Evolutionary conservation across 176 grass and related monocot genomes (phyloP), one percentile per base, ranked within the genome.

Genomic region (bread wheat (Triticum aestivum)): DNA sequence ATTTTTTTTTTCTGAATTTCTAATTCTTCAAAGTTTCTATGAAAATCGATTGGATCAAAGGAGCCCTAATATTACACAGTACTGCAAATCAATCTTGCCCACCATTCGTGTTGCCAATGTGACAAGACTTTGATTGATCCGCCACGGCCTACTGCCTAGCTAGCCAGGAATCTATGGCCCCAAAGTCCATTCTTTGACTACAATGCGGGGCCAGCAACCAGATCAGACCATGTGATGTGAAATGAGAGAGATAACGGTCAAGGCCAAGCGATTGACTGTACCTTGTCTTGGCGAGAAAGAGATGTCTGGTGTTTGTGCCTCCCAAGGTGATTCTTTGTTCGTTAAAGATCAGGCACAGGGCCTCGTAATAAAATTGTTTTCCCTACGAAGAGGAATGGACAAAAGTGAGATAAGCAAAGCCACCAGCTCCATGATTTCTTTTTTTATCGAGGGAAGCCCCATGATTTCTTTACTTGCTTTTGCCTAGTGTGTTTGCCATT

Each of bases 181-280:
- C 68, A 18, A 18, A 39, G 68, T 70, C 70, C 38, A 73, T 44
- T 73, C 38, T 39, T 11, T 73, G 70, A 73, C 70, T 42, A 45
- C 39, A 7, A 45, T 44, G n/a, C 70, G 12, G 39, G 21, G 5
- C 21, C 21, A 44, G 69, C 9, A 15, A 51, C 47, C 13, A 51
- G 39, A 73, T 41, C 70, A 45, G n/a, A 73, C 42, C 70, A 42
- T 47, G 41, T 74, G 71, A 73, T 49, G 11, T 74, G 71, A 74
- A 74, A 74, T 11, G 20, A 33, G 71, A 83, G 79, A 32, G 84
- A 71, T 74, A 42, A 23, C 69, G 82, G 65, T 81, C 83, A 89
- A 85, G 61, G 44, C 56, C 54, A 30, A 52, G 39, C 54, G 39
- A 51, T 66, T 87, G 80, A 86, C 84, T 83, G 84, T 90, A 86